phyloP scores from a whole-genome alignment of 2,329 filamentous ascomycete species.

The Diplodia scrobiculata region DNA sequence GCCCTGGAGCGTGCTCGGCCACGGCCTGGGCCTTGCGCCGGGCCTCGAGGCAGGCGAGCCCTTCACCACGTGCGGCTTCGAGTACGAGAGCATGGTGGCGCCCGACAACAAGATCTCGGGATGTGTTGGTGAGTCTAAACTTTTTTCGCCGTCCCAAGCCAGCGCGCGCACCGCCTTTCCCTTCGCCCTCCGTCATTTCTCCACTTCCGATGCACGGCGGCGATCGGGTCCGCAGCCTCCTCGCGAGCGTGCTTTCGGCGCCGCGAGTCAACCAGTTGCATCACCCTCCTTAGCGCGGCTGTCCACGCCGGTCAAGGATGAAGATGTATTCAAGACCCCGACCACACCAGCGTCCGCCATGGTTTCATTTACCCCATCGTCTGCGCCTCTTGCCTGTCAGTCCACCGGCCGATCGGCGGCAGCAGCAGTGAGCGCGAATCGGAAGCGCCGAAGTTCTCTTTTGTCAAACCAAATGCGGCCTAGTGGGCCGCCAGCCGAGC shows the following conservation, averaged over 20 bases:
- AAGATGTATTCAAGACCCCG: constrained; percentile 41
- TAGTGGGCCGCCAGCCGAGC: constrained; percentile 29
- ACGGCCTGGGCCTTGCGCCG: constrained; percentile 63
- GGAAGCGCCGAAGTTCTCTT: constrained; percentile 35
- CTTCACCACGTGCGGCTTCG: constrained; percentile 60
- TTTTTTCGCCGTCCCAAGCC: constrained; percentile 44
- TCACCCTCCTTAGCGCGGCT: neutral
- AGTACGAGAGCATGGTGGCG: constrained; percentile 53
- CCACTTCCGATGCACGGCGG: constrained; percentile 3
- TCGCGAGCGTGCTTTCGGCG: constrained; percentile 18
- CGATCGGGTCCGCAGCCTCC: neutral
- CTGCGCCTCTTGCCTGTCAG: constrained; percentile 30
- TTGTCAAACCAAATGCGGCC: constrained; percentile 38
- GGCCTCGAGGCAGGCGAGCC: constrained; percentile 63
- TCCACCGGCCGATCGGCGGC: constrained; percentile 29
- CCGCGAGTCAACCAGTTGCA: constrained; percentile 22
- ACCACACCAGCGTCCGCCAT: constrained; percentile 46
- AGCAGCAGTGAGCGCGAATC: constrained; percentile 9
- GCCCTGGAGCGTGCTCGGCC: constrained; percentile 59
- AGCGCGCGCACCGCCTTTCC: constrained; percentile 31
- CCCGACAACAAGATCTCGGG: constrained; percentile 46
- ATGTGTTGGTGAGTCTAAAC: constrained; percentile 54
- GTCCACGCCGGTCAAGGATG: constrained; percentile 16
- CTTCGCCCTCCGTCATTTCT: constrained; percentile 20
- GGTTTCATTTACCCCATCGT: constrained; percentile 36